Evolutionary conservation across 345 rosid genomes (phyloP), one percentile per base, ranked within the genome.

Genomic region (Arabis hirsuta): DNA sequence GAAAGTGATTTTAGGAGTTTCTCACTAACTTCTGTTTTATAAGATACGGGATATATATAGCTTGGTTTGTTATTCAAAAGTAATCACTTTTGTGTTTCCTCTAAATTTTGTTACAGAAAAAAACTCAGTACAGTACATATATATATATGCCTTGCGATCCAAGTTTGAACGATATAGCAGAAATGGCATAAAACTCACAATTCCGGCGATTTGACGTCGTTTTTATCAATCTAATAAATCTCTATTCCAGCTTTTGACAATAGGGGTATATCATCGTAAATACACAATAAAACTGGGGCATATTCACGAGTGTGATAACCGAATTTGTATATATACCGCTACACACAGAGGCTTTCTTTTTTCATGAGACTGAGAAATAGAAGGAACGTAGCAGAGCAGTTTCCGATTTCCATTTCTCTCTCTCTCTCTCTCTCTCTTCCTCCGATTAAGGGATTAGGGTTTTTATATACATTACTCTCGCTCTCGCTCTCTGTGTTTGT

Each of bases 351-450:
- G 64, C 73, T 36, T 57, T 67, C 31, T 62, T 19, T 75, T 75
- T 69, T 59, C 0, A 29, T 5, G 73, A 68, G 74, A 69, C 29
- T 68, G 74, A 63, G 75, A 69, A 69, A 76, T 62, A 19, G 0
- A 69, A 66, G 65, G 87, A 86, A 76, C 74, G 85, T 73, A 72
- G 81, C 84, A 79, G 90, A 82, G 85, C 68, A 81, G 88, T 89
- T 86, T 84, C 83, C 83, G 93, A 86, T 86, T 85, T 82, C 84
- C 87, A 69, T 67, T 63, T 61, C 14, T 52, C 47, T 68, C 32
- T 62, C 54, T 56, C 72, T 70, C 32, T 62, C 54, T 56, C 72
- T 70, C 56, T 62, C 55, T 53, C 42, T 63, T 51, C 36, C 64
- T 70, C 72, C 5, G 69, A 46, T 55, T 65, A 36, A 36, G 38